Conservation (phyloP, 768 basidiomycete genomes). For the Mycena kentingensis region DNA sequence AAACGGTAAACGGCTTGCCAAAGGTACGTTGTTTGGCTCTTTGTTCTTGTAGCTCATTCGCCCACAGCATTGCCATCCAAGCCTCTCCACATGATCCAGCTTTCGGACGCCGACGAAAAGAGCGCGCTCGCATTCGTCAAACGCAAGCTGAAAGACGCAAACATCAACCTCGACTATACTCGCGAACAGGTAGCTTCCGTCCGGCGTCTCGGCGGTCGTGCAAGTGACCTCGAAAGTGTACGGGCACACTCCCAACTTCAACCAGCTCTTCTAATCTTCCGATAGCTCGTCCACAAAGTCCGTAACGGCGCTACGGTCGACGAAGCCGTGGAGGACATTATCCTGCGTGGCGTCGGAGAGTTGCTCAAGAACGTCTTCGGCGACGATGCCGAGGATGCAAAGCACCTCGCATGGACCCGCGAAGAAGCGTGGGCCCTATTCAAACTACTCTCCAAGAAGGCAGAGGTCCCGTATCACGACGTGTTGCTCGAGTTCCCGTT, state of each 20-base stretch:
- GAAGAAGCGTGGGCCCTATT: slow-evolving; percentile 89
- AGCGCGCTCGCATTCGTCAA: slow-evolving; percentile 82
- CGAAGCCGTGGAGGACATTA: slow-evolving; percentile 90
- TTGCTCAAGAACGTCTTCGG: slow-evolving; percentile 91
- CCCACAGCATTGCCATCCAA: slow-evolving; percentile 76
- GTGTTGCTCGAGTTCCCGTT: slow-evolving; percentile 83
- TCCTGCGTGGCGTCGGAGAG: slow-evolving; percentile 75
- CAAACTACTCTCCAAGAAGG: slow-evolving; percentile 63
- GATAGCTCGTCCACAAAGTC: slow-evolving; percentile 83
- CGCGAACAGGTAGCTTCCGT: slow-evolving; percentile 58
- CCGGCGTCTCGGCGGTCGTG: slow-evolving; percentile 82
- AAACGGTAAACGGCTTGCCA: slow-evolving; percentile 80
- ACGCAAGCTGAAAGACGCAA: slow-evolving; percentile 68
- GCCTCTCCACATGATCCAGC: slow-evolving; percentile 73
- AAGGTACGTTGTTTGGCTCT: slow-evolving; percentile 47
- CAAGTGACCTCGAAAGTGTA: slow-evolving; percentile 86
- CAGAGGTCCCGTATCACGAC: slow-evolving; percentile 83
- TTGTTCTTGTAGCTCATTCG: background rate
- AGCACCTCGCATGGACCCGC: slow-evolving; percentile 76
- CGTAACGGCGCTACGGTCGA: slow-evolving; percentile 68
- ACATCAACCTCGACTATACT: slow-evolving; percentile 55
- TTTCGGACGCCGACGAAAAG: slow-evolving; percentile 82
- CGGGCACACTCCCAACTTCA: slow-evolving; percentile 10
- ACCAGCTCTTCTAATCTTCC: background rate
- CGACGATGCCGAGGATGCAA: slow-evolving; percentile 88